A percentile compares a stretch with the other conserved stretches of the same genome.
Conservation (phyloP, 148 eudicot genomes). For the Rhododendron kiyosumense region DNA sequence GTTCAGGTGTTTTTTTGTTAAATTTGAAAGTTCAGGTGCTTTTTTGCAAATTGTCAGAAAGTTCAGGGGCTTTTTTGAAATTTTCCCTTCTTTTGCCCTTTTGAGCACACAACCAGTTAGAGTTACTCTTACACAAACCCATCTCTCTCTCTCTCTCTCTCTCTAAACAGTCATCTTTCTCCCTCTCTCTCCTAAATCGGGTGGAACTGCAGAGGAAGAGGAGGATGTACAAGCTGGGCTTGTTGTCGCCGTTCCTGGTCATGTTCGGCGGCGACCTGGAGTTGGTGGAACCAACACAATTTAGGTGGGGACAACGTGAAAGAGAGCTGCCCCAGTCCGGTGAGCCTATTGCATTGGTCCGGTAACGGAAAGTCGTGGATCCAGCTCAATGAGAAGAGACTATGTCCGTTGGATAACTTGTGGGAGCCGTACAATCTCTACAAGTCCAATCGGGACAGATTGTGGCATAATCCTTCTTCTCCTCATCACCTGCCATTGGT, state of each 20-base stretch:
- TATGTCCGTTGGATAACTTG: neutral
- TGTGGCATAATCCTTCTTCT: neutral
- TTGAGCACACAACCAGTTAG: too few relatives aligned
- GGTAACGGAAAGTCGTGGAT: neutral
- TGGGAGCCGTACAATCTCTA: neutral
- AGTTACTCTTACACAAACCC: too few relatives aligned
- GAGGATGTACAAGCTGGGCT: neutral
- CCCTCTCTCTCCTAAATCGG: neutral
- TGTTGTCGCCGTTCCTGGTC: neutral
- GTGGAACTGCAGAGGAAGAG: neutral
- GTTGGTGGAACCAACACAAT: neutral
- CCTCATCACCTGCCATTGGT: neutral
- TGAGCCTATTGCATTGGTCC: neutral
- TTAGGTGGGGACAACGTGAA: neutral
- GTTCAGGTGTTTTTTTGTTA: too few relatives aligned
- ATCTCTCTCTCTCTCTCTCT: too few relatives aligned
- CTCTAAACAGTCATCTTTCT: too few relatives aligned
- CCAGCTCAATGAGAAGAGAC: neutral
- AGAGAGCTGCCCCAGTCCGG: neutral
- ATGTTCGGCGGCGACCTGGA: neutral
- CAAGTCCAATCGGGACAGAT: neutral
- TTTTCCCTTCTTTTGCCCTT: too few relatives aligned
- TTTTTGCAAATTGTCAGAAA: too few relatives aligned
- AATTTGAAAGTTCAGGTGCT: too few relatives aligned
- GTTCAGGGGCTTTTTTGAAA: too few relatives aligned